phyloP scores from a whole-genome alignment of 2,329 filamentous ascomycete species.

The Diaporthe batatas region DNA sequence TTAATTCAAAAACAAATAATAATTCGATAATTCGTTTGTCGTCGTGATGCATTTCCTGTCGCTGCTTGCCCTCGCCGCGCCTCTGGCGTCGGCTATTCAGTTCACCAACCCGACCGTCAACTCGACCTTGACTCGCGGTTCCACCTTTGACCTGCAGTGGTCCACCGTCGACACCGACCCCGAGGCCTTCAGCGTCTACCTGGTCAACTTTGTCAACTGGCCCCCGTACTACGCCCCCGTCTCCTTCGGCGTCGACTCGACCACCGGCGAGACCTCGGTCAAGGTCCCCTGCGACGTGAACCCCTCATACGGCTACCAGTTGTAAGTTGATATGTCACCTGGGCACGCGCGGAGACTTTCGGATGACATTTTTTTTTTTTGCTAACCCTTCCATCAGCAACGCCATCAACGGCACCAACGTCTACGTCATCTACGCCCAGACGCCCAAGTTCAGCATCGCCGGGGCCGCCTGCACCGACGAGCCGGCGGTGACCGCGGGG shows the following conservation, averaged over 20 bases:
- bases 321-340: slow-evolving; percentile 45
- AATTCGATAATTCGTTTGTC: background rate
- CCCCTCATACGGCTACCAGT: slow-evolving; percentile 56
- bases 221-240: slow-evolving; percentile 56
- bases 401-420: slow-evolving; percentile 60
- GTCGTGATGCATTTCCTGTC: slow-evolving; percentile 47
- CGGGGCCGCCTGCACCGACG: slow-evolving; percentile 49
- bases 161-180: slow-evolving; percentile 57
- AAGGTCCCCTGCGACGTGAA: slow-evolving; percentile 54
- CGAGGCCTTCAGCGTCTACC: slow-evolving; percentile 54
- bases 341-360: too few species aligned
- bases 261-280: slow-evolving; percentile 50
- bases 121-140: slow-evolving; percentile 54
- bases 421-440: slow-evolving; percentile 59
- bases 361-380: too few species aligned
- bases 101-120: slow-evolving; percentile 51
- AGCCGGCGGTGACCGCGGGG: slow-evolving; percentile 41
- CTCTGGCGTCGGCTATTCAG: slow-evolving; percentile 50
- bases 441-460: slow-evolving; percentile 55
- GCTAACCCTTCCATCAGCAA: slow-evolving; percentile 47
- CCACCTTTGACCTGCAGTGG: slow-evolving; percentile 53
- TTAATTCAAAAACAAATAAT: background rate
- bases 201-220: slow-evolving; percentile 61
- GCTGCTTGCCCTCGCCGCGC: slow-evolving; percentile 49
- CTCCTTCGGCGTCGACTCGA: slow-evolving; percentile 52